Evolutionary conservation across 2,329 filamentous ascomycete genomes (phyloP), one percentile per base, ranked within the genome.

Genomic region (Claviceps humidiphila): DNA sequence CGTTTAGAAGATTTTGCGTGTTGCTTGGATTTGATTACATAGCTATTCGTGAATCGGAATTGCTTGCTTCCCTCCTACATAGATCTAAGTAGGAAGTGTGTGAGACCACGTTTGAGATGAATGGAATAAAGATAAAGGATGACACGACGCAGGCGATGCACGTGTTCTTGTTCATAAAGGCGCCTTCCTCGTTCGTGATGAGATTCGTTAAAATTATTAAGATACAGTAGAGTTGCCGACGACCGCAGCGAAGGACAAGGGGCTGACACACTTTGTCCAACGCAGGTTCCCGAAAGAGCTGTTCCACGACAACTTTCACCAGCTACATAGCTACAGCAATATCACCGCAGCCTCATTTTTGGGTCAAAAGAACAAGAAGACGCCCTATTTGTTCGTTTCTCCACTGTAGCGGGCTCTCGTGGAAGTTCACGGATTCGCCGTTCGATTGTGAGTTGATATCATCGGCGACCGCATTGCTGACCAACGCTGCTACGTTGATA

Each of bases 351-450:
- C 83, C 11, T 82, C 78, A 0, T 87, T 87, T 64, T 68, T 87
- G 16, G 64, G 63, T 7, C 63, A 66, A 2, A 64, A 71, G n/a
- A 77, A 74, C 41, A 85, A 86, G 63, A 64, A 82, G 61, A 71
- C 69, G 38, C 68, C 82, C 0, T 82, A 0, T 87, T 87, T 59
- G 71, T 83, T n/a, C 81, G 85, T 16, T 86, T 88, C 63, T 88
- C 84, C 0, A 88, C 84, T 1, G 85, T 89, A 9, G 79, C 82
- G 20, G 83, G 83, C 2, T 83, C 77, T 38, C 74, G 80, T 14
- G 85, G 85, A 34, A 85, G 81, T 58, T 76, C 84, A 85, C 56
- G 85, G 85, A 1, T 88, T 87, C 59, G 84, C 85, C 2, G 62
- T 62, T 14, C 63, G 67, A 54, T 63, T 70, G 63, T 72, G 60